Conservation (phyloP, 768 basidiomycete genomes). For the Mycena galopus region DNA sequence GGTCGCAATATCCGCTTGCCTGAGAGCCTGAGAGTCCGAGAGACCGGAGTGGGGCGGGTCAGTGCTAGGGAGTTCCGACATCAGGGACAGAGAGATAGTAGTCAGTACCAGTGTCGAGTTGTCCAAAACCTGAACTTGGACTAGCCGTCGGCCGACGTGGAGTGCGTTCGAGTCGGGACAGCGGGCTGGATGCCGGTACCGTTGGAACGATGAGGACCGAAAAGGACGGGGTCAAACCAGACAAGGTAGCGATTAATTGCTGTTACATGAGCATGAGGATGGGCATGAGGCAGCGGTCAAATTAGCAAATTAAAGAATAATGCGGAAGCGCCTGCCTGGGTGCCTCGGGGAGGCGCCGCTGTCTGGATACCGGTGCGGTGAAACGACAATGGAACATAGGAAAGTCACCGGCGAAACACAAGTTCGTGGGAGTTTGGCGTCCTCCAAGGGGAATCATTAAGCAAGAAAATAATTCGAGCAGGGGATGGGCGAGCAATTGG, state of each 20-base stretch:
- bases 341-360: slow-evolving; percentile 25
- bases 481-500: background rate
- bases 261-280: background rate
- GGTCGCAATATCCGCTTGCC: background rate
- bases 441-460: slow-evolving; percentile 14
- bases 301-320: slow-evolving; percentile 33
- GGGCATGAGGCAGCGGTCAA: slow-evolving; percentile 24
- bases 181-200: background rate
- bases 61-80: background rate
- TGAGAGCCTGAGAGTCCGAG: background rate
- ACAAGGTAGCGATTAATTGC: background rate
- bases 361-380: background rate
- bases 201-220: slow-evolving; percentile 4
- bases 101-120: background rate
- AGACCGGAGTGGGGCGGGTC: slow-evolving; percentile 3
- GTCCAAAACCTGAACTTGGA: background rate
- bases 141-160: background rate
- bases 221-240: slow-evolving; percentile 22
- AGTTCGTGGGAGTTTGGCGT: background rate
- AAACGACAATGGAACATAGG: background rate
- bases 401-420: slow-evolving; percentile 4
- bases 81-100: background rate
- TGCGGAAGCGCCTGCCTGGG: slow-evolving; percentile 7
- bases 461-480: background rate
- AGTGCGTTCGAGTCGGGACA: background rate